Conservation (phyloP, 2,329 filamentous ascomycete genomes). For the Xylariaceae sp. region DNA sequence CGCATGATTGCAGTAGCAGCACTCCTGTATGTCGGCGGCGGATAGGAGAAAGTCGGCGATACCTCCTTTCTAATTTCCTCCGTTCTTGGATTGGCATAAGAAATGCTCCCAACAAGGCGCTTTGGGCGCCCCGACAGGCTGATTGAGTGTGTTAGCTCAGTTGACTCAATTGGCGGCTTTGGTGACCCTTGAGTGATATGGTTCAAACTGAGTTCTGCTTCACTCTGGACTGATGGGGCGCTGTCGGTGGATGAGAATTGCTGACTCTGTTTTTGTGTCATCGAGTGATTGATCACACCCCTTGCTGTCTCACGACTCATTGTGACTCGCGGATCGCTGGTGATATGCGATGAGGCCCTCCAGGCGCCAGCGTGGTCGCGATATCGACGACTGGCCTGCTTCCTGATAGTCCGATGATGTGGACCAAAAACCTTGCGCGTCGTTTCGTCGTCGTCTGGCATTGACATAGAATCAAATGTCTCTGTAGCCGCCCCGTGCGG, state of each 20-base stretch:
- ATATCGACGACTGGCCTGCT: constrained; percentile 37
- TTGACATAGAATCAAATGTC: constrained; percentile 31
- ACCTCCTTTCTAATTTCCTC: constrained; percentile 26
- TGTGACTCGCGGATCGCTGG: constrained; percentile 39
- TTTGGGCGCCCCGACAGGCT: constrained; percentile 29
- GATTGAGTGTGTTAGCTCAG: constrained; percentile 27
- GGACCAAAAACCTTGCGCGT: constrained; percentile 27
- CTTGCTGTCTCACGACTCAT: constrained; percentile 38
- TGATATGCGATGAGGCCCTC: constrained; percentile 35
- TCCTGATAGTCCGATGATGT: constrained; percentile 39
- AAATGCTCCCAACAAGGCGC: constrained; percentile 31
- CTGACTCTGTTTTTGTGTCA: constrained; percentile 18
- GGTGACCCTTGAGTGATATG: constrained; percentile 38
- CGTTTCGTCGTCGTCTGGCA: constrained; percentile 30
- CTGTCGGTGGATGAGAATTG: constrained; percentile 27
- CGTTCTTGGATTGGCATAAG: constrained; percentile 32
- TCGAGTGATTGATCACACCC: constrained; percentile 31
- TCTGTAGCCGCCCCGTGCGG: constrained; percentile 27
- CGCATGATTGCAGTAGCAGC: constrained; percentile 32
- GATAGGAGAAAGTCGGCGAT: constrained; percentile 31
- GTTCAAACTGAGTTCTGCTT: constrained; percentile 40
- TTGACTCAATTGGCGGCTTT: constrained; percentile 25
- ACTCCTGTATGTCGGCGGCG: constrained; percentile 32
- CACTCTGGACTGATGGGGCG: constrained; percentile 33
- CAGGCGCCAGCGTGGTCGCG: constrained; percentile 42